Evolutionary conservation across 1,284 basidiomycete genomes (phyloP), one percentile per base, ranked within the genome.

Genomic region (Puccinia novopanici): DNA sequence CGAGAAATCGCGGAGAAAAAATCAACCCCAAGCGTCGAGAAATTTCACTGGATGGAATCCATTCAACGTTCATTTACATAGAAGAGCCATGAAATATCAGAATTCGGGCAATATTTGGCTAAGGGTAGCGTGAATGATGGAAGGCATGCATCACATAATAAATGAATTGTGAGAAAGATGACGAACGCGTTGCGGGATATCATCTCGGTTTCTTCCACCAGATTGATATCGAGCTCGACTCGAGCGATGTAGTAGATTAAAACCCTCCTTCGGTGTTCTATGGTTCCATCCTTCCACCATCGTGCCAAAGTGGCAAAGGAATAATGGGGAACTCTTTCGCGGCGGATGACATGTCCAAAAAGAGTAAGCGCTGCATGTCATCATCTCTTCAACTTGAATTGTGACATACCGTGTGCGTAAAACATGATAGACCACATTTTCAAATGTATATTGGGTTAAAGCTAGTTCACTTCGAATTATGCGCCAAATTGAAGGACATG

Each of bases 1-100:
- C 97, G 90, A 82, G 91, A 94, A 81, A 98, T 90, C 61, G 98
- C 95, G 0, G 95, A 97, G 85, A 92, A 93, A 85, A 98, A 98
- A 86, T 99, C 96, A 71, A 99, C 92, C 0, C 96, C 96, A 83
- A 98, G 98, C 17, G 98, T 93, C 96, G 90, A 24, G 96, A 95
- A 84, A 98, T 98, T 86, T 99, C 96, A 5, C 94, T 95, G 34
- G 83, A 10, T 65, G 12, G 30, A 42, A 27, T 65, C 78, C 75
- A 34, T 80, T 57, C 22, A 67, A n/a, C 4, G 30, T 70, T 50
- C 15, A 70, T 70, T 70, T 13, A 70, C 52, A 2, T 19, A 74
- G 3, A 59, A 57, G 10, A 48, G 6, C 50, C 34, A 59, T 42
- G 48, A 0, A 27, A 22, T 48, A 74, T 54, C 10, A 9, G 19